These are phyloP conservation scores for Synchytrium microbalum DNA, from an alignment of 371 early-diverging fungal species.

Conservation along the genomic window DNA sequence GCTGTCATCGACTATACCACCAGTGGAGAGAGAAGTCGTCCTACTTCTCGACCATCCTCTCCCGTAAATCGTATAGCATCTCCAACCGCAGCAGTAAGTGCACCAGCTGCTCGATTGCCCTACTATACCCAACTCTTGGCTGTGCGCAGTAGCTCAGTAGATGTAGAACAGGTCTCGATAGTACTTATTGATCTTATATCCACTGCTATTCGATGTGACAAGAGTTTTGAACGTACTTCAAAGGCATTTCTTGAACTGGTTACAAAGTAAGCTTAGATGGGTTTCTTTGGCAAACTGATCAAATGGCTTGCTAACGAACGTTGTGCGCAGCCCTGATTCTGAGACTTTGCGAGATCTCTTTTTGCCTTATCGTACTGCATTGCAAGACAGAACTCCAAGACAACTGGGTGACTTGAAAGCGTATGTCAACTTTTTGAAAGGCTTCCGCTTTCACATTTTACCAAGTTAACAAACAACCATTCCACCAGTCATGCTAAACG, in stretches of 20 bases:
- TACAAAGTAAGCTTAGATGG: conserved; percentile 5
- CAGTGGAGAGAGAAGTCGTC: too few species aligned
- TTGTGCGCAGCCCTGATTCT: too few species aligned
- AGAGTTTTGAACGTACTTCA: neutral
- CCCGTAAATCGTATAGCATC: neutral
- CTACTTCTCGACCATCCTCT: neutral
- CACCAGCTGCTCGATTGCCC: conserved; percentile 28
- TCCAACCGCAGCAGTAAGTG: neutral
- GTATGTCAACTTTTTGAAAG: neutral
- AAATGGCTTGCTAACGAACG: too few species aligned
- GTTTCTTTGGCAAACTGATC: neutral
- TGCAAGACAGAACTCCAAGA: neutral
- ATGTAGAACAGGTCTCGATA: neutral
- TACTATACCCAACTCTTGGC: conserved; percentile 12
- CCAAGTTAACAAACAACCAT: neutral
- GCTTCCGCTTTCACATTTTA: conserved; percentile 4
- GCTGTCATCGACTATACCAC: conserved; percentile 13
- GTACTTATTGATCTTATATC: neutral
- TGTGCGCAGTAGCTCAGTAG: neutral
- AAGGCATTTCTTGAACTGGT: neutral
- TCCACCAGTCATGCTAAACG: conserved; percentile 44
- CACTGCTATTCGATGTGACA: neutral
- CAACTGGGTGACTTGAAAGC: conserved; percentile 1
- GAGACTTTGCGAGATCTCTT: conserved; percentile 2
- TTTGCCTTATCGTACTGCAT: neutral